Evolutionary conservation across 306 rosid species (phyloP), one percentile per base, ranked within the genome.

Genomic region (Prunus mume): DNA sequence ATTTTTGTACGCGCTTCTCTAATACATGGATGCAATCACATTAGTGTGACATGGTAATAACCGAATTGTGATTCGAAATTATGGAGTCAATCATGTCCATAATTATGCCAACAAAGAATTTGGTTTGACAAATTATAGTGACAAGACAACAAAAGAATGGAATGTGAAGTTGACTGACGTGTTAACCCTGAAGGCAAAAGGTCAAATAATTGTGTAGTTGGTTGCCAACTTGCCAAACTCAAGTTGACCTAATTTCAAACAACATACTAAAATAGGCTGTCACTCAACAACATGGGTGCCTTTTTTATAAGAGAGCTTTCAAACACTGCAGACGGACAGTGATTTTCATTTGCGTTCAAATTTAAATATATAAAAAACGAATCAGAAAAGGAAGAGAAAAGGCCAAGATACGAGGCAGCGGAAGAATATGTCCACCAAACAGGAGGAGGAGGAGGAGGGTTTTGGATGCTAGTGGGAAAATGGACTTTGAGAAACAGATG

Each of bases 191-290:
- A 1, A 47, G 56, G 5, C 9, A 5, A 18, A 52, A 17, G 8
- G 20, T 52, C 57, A 52, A 52, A 38, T 34, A 18, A 28, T 41
- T 65, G 69, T 9, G 69, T 58, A 73, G 77, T 73, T 19, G 69
- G 57, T 73, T 61, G 43, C 55, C 77, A 43, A 73, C 77, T 73
- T 3, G 69, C 69, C 69, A 43, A 73, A 46, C 30, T 30, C n/a
- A 18, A 73, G 77, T 73, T 61, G 77, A 61, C 77, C 60, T 17
- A 24, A 8, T 15, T 54, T 7, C 24, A 24, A 15, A 68, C 19
- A 34, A 27, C 58, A 4, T 12, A 17, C 73, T 32, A 56, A 20
- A 20, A 34, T 27, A 24, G 34, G 61, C 61, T 6, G 10, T 19
- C 12, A n/a, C 10, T 56, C 62, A 20, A 20, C 62, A 56, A 52